Base-by-base conservation (phyloP, 2,329 filamentous ascomycete genomes). In the Fusarium udum region DNA sequence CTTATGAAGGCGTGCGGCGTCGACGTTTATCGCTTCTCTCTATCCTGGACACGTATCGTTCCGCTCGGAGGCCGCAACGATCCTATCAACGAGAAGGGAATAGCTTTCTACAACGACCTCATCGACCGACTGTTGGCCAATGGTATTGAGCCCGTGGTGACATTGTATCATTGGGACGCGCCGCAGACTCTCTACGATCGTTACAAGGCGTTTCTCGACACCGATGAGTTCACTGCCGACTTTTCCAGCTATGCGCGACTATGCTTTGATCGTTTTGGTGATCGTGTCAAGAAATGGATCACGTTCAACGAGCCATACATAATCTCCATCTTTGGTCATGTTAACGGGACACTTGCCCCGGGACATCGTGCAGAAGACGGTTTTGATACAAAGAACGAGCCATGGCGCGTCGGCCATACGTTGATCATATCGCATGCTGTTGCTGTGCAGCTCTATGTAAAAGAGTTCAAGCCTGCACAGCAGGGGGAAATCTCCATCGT, bases 11-110 rank as follows among this genome's bases (percentile, higher is more conserved):
- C 85, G 52, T 85, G 85, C 42, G 87, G 88, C 56, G 87, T 88
- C 14, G 84, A 86, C 73, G 86, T 86, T 5, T 91, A 91, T 76
- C 87, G 89, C 36, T 91, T 91, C 78, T 91, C 88, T 22, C 82
- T 91, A 40, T 88, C 88, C 13, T 91, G 89, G 89, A 87, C 89
- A 15, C 87, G 89, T 37, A 86, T 91, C 58, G 90, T 91, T 63
- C 89, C 90, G 0, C 83, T 89, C 83, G 58, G 58, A 9, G 46
- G 58, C 8, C 58, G 58, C 2, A 15, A 11, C 14, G 58, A 53
- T 31, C 31, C 58, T 15, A 53, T 53, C 13, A 61, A 61, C 18
- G 58, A 61, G 37, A 53, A 61, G 14, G 58, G 58, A 28, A 61
- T 61, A 43, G 18, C 58, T 61, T 61, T 61, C 28, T 53, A 61